A percentile compares a stretch with the other conserved stretches of the same genome.
Conservation (phyloP, 176 grass and related monocot species). For the Pharus latifolius region DNA sequence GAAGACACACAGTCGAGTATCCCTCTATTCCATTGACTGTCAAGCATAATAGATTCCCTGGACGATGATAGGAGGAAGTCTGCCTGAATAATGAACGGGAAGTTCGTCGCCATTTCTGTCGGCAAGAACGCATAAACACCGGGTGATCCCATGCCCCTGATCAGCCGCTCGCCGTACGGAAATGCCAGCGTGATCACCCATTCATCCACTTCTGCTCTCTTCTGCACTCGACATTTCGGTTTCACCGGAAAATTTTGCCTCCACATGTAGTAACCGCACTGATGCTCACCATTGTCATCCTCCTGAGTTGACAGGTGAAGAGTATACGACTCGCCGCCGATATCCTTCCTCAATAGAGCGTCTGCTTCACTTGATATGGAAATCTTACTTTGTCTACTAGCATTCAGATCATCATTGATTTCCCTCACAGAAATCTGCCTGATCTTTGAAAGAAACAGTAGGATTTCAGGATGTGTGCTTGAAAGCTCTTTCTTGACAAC, state of each 20-base stretch:
- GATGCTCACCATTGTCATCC: neutral
- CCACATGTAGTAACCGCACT: constrained; percentile 52
- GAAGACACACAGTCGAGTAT: constrained; percentile 30
- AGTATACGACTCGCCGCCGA: constrained; percentile 30
- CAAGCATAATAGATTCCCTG: constrained; percentile 35
- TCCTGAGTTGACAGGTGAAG: constrained; percentile 25
- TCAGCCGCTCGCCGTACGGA: constrained; percentile 28
- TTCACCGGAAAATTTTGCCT: constrained; percentile 34
- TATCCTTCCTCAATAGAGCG: constrained; percentile 19
- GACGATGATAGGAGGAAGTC: constrained; percentile 48
- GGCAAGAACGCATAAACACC: constrained; percentile 51
- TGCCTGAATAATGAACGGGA: constrained; percentile 50
- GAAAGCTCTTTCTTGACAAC: constrained; percentile 44
- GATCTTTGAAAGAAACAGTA: constrained; percentile 45
- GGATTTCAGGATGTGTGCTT: constrained; percentile 30
- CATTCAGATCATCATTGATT: constrained; percentile 3
- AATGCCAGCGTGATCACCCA: constrained; percentile 45
- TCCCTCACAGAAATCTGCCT: constrained; percentile 22
- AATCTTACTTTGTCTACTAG: constrained; percentile 16
- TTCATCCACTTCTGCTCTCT: constrained; percentile 18
- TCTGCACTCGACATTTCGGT: constrained; percentile 5
- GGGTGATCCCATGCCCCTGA: neutral
- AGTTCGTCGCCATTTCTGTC: constrained; percentile 42
- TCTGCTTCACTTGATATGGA: constrained; percentile 41
- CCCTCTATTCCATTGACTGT: constrained; percentile 38